Percentiles rank a stretch among this genome's conserved stretches.
These are phyloP conservation scores for Fusarium sp. DNA, from an alignment of 2,329 filamentous ascomycete genomes.

Conservation along the genomic window DNA sequence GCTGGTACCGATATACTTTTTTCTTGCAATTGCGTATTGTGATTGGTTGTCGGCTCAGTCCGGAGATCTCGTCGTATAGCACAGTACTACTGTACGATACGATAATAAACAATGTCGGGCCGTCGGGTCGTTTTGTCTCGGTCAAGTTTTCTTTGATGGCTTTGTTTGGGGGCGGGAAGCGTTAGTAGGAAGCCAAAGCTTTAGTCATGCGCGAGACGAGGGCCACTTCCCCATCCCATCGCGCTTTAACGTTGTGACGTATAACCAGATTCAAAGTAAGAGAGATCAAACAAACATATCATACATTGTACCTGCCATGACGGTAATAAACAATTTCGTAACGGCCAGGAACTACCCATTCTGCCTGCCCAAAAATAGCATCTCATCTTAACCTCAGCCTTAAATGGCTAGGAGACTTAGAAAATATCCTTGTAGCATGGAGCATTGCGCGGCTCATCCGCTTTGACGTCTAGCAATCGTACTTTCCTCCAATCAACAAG, in stretches of 20 bases:
- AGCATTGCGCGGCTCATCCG: conserved; percentile 1
- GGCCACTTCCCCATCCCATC: background rate
- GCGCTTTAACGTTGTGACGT: background rate
- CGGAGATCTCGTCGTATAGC: background rate
- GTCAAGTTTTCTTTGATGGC: conserved; percentile 7
- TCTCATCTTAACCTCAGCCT: conserved; percentile 1
- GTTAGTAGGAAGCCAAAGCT: background rate
- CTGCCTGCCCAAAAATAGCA: conserved; percentile 31
- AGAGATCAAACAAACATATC: background rate
- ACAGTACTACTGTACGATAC: background rate
- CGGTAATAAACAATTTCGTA: background rate
- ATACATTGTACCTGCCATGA: background rate
- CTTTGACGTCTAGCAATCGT: too few relatives aligned
- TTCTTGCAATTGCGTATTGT: background rate
- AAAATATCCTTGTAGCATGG: conserved; percentile 4
- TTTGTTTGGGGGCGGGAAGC: background rate
- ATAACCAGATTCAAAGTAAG: background rate
- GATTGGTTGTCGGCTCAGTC: conserved; percentile 6
- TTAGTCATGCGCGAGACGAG: conserved; percentile 10
- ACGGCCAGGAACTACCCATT: conserved; percentile 6
- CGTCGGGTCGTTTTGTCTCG: background rate
- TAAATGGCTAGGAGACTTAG: background rate
- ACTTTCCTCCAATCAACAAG: conserved; percentile 6
- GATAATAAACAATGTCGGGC: background rate
- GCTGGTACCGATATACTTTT: conserved; percentile 8